These are phyloP conservation scores for Xylariomycetidae sp. DNA, from an alignment of 2,329 filamentous ascomycete species.

Conservation along the genomic window DNA sequence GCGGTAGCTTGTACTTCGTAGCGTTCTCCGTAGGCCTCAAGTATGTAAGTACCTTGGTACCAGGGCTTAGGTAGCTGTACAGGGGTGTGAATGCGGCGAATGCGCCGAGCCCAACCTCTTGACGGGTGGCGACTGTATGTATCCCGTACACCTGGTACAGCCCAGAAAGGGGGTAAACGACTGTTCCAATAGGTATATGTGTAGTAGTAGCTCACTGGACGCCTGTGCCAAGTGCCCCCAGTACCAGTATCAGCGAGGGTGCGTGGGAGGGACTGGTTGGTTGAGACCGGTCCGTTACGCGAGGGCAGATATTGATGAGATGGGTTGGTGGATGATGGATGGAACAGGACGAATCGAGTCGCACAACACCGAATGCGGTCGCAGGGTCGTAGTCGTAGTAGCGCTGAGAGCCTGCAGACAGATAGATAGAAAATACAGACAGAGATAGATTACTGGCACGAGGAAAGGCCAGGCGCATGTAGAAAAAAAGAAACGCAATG, in stretches of 20 bases:
- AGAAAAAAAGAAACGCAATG: no score
- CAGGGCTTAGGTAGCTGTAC: constrained; percentile 26
- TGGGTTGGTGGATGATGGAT: no score
- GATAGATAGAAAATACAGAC: no score
- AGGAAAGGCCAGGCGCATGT: no score
- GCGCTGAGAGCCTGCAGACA: constrained; percentile 4
- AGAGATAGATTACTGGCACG: constrained; percentile 4
- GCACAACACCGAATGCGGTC: no score
- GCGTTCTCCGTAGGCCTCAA: no score
- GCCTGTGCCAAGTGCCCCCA: constrained; percentile 17
- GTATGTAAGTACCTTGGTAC: no score
- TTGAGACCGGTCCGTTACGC: constrained; percentile 14
- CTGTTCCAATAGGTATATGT: no score
- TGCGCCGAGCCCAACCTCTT: constrained; percentile 11
- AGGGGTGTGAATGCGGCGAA: constrained; percentile 18
- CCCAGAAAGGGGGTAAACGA: no score
- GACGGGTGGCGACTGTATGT: constrained; percentile 13
- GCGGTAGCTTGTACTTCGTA: no score
- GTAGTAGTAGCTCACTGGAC: no score
- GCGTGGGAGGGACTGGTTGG: constrained; percentile 28
- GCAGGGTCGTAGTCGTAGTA: constrained; percentile 7
- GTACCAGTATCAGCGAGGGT: constrained; percentile 24
- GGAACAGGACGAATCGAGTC: constrained; percentile 12
- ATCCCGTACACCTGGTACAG: constrained; percentile 21
- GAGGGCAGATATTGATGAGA: constrained; percentile 11